Base-by-base conservation (phyloP, 331 rosid species). In the Dryas integrifolia region DNA sequence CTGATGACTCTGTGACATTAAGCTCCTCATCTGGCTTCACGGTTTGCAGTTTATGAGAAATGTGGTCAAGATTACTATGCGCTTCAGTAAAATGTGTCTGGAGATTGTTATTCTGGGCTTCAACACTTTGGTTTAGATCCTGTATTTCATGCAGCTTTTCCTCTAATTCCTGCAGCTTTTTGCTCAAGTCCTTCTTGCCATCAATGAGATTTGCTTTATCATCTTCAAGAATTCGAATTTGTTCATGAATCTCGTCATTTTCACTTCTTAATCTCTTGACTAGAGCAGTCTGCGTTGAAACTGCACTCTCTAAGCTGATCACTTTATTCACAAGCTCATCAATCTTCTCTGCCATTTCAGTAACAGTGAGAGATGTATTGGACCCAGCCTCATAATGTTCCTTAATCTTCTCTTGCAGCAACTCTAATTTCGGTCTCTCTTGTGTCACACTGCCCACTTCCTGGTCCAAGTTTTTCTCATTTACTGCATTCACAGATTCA, bases 271-370 rank as follows among this genome's bases (percentile, higher is more conserved):
- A 67, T 75, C 86, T 85, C 40, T 81, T 79, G 11, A 92, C 86
- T 5, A 87, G 80, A 68, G 96, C 98, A 5, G 80, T 82, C 79
- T 92, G 94, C 9, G 98, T 86, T 35, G 97, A 82, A 72, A 95
- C 84, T 16, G 92, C 81, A 21, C 83, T 84, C 81, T 92, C 98
- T 81, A 95, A 86, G 83, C 59, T 73, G 63, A 90, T 72, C 79
- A 92, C 99, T 80, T 86, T 87, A 76, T 58, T 86, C 64, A 92
- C 99, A 66, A 95, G 96, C 80, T 79, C 94, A 45, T 95, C 91
- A 61, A 92, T 88, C 85, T 87, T 88, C 82, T 88, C 99, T 39
- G 86, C 96, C 97, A 95, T 86, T 72, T 90, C 97, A 53, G 88
- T 69, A 75, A 85, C 92, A 41, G 84, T 86, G 35, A 85, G 76